Evolutionary conservation across 2,329 filamentous ascomycete genomes (phyloP).

Genomic region (Cercospora zeae-maydis): DNA sequence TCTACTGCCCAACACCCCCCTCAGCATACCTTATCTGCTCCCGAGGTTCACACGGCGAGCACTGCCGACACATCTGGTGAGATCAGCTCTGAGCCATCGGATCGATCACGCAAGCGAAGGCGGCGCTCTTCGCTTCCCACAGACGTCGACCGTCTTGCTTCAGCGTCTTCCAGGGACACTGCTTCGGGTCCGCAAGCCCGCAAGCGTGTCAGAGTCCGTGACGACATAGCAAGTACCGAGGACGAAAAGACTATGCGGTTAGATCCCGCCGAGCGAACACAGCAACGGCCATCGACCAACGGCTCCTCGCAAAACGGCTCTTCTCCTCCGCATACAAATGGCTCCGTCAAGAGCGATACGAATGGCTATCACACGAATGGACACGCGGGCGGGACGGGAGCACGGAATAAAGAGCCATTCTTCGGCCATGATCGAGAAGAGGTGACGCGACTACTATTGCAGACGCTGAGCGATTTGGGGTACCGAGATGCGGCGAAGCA

Average conservation of each 20-base stretch:
- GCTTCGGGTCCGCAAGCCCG: conserved; percentile 33
- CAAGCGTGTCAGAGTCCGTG: conserved; percentile 44
- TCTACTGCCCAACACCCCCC: conserved; percentile 32
- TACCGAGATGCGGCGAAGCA: conserved; percentile 73
- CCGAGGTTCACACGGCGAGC: conserved; percentile 18
- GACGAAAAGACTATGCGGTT: conserved; percentile 44
- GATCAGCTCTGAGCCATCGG: conserved; percentile 26
- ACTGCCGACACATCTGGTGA: conserved; percentile 13
- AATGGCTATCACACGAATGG: conserved; percentile 47
- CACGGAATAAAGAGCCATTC: conserved; percentile 51
- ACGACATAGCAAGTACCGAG: conserved; percentile 31
- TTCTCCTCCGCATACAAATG: conserved; percentile 40
- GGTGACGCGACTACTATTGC: conserved; percentile 86
- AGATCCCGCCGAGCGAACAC: conserved; percentile 41
- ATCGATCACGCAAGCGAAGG: conserved; percentile 33
- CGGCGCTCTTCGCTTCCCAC: conserved; percentile 28
- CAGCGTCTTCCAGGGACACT: conserved; percentile 13
- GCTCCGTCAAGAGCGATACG: conserved; percentile 40
- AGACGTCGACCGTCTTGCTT: conserved; percentile 24
- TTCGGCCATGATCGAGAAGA: conserved; percentile 88
- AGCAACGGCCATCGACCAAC: conserved; percentile 39
- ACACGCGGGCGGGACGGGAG: conserved; percentile 20
- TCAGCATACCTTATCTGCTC: conserved; percentile 17
- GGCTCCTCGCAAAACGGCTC: conserved; percentile 35
- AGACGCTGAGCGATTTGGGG: conserved; percentile 83